These are phyloP conservation scores for Monosporascus sp. DNA, from an alignment of 2,329 filamentous ascomycete species.

Conservation along the genomic window DNA sequence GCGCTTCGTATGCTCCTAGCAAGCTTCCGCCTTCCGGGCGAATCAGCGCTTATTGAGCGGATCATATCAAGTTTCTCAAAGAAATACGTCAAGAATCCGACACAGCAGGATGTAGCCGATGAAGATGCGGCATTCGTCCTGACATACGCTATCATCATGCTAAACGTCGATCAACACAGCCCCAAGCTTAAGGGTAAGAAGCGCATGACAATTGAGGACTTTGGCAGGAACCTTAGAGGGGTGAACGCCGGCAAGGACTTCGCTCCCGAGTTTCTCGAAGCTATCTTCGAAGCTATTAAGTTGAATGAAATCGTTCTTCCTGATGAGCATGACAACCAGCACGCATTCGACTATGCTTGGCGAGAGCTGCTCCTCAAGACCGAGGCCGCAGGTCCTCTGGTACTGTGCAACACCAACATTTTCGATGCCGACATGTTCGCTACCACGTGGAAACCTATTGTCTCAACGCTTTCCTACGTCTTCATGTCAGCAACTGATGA, in stretches of 20 bases:
- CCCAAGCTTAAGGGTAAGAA: conserved; percentile 74
- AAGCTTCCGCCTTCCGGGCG: conserved; percentile 88
- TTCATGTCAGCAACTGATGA: conserved; percentile 99
- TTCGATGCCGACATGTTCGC: conserved; percentile 98
- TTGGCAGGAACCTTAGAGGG: conserved; percentile 82
- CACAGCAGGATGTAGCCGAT: conserved; percentile 71
- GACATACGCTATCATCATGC: conserved; percentile 93
- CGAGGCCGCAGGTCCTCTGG: conserved; percentile 64
- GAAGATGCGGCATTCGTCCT: conserved; percentile 86
- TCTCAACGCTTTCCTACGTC: conserved; percentile 93
- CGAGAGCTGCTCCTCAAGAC: conserved; percentile 87
- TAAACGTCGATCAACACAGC: conserved; percentile 96
- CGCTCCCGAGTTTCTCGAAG: conserved; percentile 71
- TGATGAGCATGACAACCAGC: conserved; percentile 93
- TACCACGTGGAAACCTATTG: conserved; percentile 89
- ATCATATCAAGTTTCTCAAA: conserved; percentile 85
- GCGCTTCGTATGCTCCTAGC: conserved; percentile 82
- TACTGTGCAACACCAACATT: conserved; percentile 83
- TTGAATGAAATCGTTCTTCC: conserved; percentile 93
- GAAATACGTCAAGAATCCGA: conserved; percentile 68
- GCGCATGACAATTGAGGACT: conserved; percentile 80
- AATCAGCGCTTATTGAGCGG: conserved; percentile 86
- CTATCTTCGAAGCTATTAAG: conserved; percentile 87
- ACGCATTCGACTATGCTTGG: conserved; percentile 97
- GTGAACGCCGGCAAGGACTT: conserved; percentile 86